Evolutionary conservation across 2,329 filamentous ascomycete species (phyloP), one percentile per base, ranked within the genome.

Genomic region (Trichoderma sp.): DNA sequence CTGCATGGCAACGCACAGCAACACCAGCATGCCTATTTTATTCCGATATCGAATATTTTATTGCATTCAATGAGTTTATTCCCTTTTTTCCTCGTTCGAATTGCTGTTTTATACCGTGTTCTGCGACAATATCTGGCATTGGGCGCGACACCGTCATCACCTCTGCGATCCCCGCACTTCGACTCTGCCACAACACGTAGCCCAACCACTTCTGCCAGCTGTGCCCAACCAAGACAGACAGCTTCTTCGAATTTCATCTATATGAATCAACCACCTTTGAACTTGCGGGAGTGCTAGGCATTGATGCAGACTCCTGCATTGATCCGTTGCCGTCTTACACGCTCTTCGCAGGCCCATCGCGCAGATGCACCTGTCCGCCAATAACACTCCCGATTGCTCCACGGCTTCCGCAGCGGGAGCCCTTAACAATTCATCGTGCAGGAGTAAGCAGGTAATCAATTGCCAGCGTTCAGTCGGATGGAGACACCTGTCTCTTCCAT

Each of bases 101-200:
- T 57, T 14, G 27, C 27, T 56, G 35, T 65, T 56, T 56, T 65
- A 31, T 58, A 53, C 63, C 37, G 1, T 49, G 19, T 19, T 66
- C 35, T 58, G 63, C 37, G 27, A 49, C n/a, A 49, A 58, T 66
- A 24, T 49, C 37, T 13, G n/a, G 7, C 4, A 8, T 55, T 5
- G n/a, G 40, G 29, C 40, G 63, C 63, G 56, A 59, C 63, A 4
- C 63, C 63, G 55, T 67, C 63, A 59, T 52, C 63, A 43, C 35
- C n/a, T 35, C 53, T 56, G 33, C 37, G 16, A 21, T 58, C 63
- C 63, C 63, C 63, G 63, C 63, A 67, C 63, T 67, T 67, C 47
- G n/a, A 55, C 62, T 37, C 27, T 10, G 24, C 37, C 21, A 37
- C 63, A 67, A 67, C 40, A 37, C 43, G 62, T 57, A 31, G 68